phyloP scores from a whole-genome alignment of 495 filamentous ascomycete genomes.

The Aeminium ludgeri region DNA sequence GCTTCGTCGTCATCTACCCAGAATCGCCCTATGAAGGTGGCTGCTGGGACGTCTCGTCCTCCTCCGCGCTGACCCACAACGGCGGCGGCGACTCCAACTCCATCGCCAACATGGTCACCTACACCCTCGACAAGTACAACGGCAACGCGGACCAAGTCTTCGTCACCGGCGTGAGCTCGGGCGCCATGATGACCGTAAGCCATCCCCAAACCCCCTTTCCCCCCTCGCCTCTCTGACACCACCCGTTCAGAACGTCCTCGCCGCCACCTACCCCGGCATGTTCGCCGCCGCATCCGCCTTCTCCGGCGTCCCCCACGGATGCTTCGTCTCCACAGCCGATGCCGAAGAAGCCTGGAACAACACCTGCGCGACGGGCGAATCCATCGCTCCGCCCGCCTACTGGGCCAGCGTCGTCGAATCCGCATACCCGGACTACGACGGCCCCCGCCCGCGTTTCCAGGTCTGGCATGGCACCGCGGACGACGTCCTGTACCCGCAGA shows the following conservation, averaged over 20 bases:
- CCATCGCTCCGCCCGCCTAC: constrained; percentile 28
- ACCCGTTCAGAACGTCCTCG: constrained; percentile 44
- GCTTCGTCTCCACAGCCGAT: constrained; percentile 33
- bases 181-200: constrained; percentile 38
- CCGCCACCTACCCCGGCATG: constrained; percentile 39
- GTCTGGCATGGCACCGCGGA: constrained; percentile 39
- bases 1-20: constrained; percentile 40
- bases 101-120: constrained; percentile 41
- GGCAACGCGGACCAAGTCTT: constrained; percentile 33
- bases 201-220: no score
- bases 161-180: constrained; percentile 36
- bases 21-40: constrained; percentile 29
- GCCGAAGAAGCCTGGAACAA: constrained; percentile 34
- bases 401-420: constrained; percentile 35
- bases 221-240: no score
- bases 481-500: constrained; percentile 30
- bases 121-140: constrained; percentile 30
- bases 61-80: constrained; percentile 34
- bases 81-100: constrained; percentile 35
- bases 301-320: constrained; percentile 43
- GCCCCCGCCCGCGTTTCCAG: constrained; percentile 38
- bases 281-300: constrained; percentile 41
- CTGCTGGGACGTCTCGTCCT: constrained; percentile 40
- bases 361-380: constrained; percentile 35
- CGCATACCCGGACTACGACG: constrained; percentile 38